Evolutionary conservation across 2,329 filamentous ascomycete species (phyloP).

Genomic region (Exophiala oligosperma): DNA sequence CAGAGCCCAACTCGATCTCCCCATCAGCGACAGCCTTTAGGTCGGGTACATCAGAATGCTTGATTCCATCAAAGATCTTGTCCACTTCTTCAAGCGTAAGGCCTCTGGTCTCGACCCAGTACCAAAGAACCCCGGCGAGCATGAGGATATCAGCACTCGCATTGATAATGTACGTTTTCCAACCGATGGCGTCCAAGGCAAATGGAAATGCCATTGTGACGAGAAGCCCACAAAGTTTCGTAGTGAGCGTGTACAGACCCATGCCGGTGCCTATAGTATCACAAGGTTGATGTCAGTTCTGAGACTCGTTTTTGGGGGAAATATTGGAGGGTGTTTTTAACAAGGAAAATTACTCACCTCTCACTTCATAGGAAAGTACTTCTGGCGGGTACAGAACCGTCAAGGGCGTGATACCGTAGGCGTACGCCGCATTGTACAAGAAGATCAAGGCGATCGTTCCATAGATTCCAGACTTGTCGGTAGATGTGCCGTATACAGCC

Average conservation of each 20-base stretch:
- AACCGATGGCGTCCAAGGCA: slow-evolving; percentile 44
- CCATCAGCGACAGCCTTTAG: slow-evolving; percentile 7
- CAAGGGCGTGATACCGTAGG: slow-evolving; percentile 38
- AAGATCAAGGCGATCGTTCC: slow-evolving; percentile 40
- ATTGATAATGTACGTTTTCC: slow-evolving; percentile 52
- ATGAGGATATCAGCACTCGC: slow-evolving; percentile 46
- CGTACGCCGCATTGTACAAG: slow-evolving; percentile 37
- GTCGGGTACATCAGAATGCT: slow-evolving; percentile 19
- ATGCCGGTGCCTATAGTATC: background rate
- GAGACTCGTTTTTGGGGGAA: slow-evolving; percentile 31
- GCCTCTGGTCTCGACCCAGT: slow-evolving; percentile 30
- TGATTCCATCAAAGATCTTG: slow-evolving; percentile 27
- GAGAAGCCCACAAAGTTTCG: slow-evolving; percentile 33
- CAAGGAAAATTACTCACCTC: slow-evolving; percentile 28
- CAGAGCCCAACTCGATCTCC: slow-evolving; percentile 10
- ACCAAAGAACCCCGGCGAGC: slow-evolving; percentile 28
- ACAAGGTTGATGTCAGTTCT: too few species aligned
- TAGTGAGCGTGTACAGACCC: slow-evolving; percentile 3
- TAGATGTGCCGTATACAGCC: slow-evolving; percentile 42
- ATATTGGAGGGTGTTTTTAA: slow-evolving; percentile 8
- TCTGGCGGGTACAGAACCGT: slow-evolving; percentile 38
- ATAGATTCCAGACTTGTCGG: slow-evolving; percentile 42
- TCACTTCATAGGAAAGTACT: slow-evolving; percentile 35
- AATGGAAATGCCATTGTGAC: slow-evolving; percentile 46
- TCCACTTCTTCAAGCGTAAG: slow-evolving; percentile 32